Percentiles rank a stretch among this genome's conserved stretches.
These are phyloP conservation scores for Periconia sp. DNA, from an alignment of 2,329 filamentous ascomycete species.

Conservation along the genomic window DNA sequence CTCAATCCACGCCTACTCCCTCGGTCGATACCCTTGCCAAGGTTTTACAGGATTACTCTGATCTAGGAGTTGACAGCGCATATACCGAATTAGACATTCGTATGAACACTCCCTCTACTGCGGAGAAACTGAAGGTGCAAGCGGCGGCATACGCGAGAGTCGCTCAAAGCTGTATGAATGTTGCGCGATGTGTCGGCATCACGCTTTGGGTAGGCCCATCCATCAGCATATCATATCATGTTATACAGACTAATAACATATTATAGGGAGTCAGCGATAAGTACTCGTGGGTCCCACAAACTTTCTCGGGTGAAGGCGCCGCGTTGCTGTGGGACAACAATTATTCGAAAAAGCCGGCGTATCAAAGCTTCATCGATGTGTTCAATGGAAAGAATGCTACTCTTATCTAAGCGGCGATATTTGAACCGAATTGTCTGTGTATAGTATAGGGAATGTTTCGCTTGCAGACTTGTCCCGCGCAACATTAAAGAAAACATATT, in stretches of 20 bases:
- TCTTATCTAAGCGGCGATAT: too few species aligned
- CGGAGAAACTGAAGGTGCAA: slow-evolving; percentile 54
- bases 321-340: slow-evolving; percentile 42
- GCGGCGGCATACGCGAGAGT: slow-evolving; percentile 53
- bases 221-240: too few species aligned
- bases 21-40: slow-evolving; percentile 52
- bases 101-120: slow-evolving; percentile 53
- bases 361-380: slow-evolving; percentile 35
- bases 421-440: too few species aligned
- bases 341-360: slow-evolving; percentile 46
- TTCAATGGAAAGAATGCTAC: too few species aligned
- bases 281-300: slow-evolving; percentile 49
- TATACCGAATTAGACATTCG: slow-evolving; percentile 69
- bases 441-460: too few species aligned
- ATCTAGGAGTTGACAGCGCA: slow-evolving; percentile 63
- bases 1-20: slow-evolving; percentile 48
- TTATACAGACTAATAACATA: neutral
- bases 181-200: slow-evolving; percentile 47
- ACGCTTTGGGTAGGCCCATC: slow-evolving; percentile 51
- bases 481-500: too few species aligned
- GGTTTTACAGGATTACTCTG: slow-evolving; percentile 59
- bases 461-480: too few species aligned
- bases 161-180: slow-evolving; percentile 45
- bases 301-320: slow-evolving; percentile 45
- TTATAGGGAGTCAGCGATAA: slow-evolving; percentile 47